These are phyloP conservation scores for Castanea crenata DNA, from an alignment of 306 rosid species.

Conservation along the genomic window DNA sequence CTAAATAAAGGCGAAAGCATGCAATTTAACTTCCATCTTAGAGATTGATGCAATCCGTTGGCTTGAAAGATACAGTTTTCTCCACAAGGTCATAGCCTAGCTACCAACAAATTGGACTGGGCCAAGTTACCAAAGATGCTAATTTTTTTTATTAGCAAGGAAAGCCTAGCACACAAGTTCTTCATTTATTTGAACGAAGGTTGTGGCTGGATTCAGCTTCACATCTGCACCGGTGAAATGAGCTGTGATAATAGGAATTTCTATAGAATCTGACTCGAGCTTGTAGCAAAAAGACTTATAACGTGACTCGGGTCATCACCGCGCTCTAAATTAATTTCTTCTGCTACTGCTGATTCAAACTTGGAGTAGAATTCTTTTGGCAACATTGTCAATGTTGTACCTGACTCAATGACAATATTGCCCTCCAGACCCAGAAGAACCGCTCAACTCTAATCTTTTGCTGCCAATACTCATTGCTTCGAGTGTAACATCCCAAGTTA, in stretches of 20 bases:
- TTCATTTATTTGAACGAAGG: slow-evolving; percentile 21
- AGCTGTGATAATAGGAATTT: slow-evolving; percentile 18
- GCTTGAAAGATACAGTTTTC: too few relatives aligned
- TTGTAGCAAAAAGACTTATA: slow-evolving; percentile 25
- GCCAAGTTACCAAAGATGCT: slow-evolving; percentile 51
- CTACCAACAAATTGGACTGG: slow-evolving; percentile 21
- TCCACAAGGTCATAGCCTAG: too few relatives aligned
- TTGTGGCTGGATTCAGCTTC: slow-evolving; percentile 19
- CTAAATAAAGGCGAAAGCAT: too few relatives aligned
- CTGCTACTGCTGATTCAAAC: slow-evolving; percentile 20
- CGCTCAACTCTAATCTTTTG: not conserved
- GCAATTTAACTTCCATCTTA: too few relatives aligned
- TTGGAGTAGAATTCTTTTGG: slow-evolving; percentile 11
- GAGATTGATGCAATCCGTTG: too few relatives aligned
- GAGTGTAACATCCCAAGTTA: not conserved
- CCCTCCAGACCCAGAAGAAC: not conserved
- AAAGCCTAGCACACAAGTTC: slow-evolving; percentile 46
- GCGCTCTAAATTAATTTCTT: not conserved
- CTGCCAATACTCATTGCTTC: slow-evolving; percentile 25
- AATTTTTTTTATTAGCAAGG: fast-evolving
- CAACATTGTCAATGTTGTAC: slow-evolving; percentile 28
- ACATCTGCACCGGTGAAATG: slow-evolving; percentile 43
- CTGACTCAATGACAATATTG: slow-evolving; percentile 42
- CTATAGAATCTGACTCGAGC: not conserved
- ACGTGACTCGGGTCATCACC: not conserved